phyloP scores from a whole-genome alignment of 2,329 filamentous ascomycete genomes.

The Talaromyces sp. region DNA sequence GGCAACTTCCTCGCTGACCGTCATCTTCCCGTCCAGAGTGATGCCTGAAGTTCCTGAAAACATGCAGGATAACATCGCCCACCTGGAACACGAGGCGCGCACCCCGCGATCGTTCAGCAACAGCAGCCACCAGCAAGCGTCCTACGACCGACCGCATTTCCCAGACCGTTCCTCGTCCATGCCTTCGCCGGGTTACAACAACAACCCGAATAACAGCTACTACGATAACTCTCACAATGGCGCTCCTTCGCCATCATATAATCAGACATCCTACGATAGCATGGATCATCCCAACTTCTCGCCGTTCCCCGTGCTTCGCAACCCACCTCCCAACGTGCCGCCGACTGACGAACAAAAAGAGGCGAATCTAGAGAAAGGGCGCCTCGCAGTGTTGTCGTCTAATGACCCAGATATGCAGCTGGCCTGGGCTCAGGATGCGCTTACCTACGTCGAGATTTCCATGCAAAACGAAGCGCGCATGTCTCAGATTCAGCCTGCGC shows the following conservation, averaged over 20 bases:
- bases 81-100: slow-evolving; percentile 76
- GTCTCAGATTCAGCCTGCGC: slow-evolving; percentile 53
- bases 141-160: slow-evolving; percentile 32
- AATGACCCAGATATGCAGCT: slow-evolving; percentile 96
- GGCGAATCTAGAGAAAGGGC: slow-evolving; percentile 78
- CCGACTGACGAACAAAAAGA: slow-evolving; percentile 94
- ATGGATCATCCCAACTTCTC: slow-evolving; percentile 74
- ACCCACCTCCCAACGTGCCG: slow-evolving; percentile 79
- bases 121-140: slow-evolving; percentile 18
- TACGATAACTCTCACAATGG: slow-evolving; percentile 18
- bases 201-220: slow-evolving; percentile 22
- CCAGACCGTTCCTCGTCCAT: slow-evolving; percentile 37
- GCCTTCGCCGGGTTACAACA: slow-evolving; percentile 19
- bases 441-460: slow-evolving; percentile 82
- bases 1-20: neutral
- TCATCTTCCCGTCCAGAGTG: slow-evolving; percentile 54
- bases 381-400: slow-evolving; percentile 79
- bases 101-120: slow-evolving; percentile 43
- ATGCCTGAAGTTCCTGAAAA: slow-evolving; percentile 95
- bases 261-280: slow-evolving; percentile 47
- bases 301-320: slow-evolving; percentile 79
- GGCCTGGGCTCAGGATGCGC: slow-evolving; percentile 89
- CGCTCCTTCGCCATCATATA: slow-evolving; percentile 40
- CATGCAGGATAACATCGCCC: slow-evolving; percentile 90
- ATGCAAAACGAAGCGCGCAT: slow-evolving; percentile 72